phyloP scores from a whole-genome alignment of 1,284 basidiomycete species.

The Cystobasidium slooffiae region DNA sequence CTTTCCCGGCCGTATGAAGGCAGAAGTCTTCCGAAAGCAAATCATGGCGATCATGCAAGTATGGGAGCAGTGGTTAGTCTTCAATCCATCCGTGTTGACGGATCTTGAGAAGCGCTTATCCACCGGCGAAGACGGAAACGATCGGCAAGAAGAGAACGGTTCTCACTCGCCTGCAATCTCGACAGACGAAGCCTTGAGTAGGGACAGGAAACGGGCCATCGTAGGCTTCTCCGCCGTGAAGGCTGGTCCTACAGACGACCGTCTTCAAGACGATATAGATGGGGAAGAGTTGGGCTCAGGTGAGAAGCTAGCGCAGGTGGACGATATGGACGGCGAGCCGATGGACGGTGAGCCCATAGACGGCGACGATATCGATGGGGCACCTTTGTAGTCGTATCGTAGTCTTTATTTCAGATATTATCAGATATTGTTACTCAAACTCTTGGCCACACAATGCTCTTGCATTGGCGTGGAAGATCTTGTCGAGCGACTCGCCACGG shows the following conservation, averaged over 20 bases:
- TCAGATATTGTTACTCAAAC: not conserved
- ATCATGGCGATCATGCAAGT: constrained; percentile 82
- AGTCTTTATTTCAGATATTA: not conserved
- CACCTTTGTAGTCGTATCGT: constrained; percentile 34
- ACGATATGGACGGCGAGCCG: constrained; percentile 26
- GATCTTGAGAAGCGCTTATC: constrained; percentile 70
- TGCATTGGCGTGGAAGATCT: constrained; percentile 17
- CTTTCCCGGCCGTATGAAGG: constrained; percentile 88
- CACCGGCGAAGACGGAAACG: constrained; percentile 50
- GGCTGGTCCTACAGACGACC: not conserved
- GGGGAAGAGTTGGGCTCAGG: constrained; percentile 8
- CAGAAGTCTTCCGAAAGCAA: constrained; percentile 89
- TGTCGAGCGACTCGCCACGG: constrained; percentile 10
- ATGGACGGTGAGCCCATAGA: constrained; percentile 64
- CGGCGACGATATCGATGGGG: constrained; percentile 52
- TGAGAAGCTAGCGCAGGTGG: not conserved
- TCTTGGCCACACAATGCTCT: not conserved
- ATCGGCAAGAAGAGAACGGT: constrained; percentile 43
- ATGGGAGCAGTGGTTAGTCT: constrained; percentile 82
- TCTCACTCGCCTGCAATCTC: constrained; percentile 53
- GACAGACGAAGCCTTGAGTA: not conserved
- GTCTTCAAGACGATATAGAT: constrained; percentile 12
- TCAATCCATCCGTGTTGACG: constrained; percentile 77
- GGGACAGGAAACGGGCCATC: not conserved
- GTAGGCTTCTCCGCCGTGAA: constrained; percentile 28